Percentiles rank a stretch among this genome's conserved stretches.
phyloP scores from a whole-genome alignment of 768 basidiomycete species.

The Coprinopsis strossmayeri region DNA sequence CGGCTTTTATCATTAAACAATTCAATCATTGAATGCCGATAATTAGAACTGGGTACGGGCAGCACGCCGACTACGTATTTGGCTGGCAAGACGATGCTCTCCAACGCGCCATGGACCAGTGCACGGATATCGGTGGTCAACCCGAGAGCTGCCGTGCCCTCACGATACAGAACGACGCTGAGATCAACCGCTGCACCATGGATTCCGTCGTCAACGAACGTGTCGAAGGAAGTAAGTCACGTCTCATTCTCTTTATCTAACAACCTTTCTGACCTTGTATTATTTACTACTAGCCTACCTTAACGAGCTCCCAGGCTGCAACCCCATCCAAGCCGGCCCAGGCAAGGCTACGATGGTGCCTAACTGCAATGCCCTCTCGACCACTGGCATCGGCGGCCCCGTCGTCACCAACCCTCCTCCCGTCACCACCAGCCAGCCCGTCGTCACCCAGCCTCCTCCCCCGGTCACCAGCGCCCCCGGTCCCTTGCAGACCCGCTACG shows the following conservation, averaged over 20 bases:
- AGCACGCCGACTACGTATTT: conserved; percentile 9
- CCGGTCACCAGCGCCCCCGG: background rate
- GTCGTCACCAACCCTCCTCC: background rate
- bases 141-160: conserved; percentile 2
- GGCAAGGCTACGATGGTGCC: conserved; percentile 1
- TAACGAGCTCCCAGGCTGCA: too few species aligned
- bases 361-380: background rate
- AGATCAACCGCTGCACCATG: conserved; percentile 5
- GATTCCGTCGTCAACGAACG: too few species aligned
- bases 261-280: too few species aligned
- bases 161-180: conserved; percentile 3
- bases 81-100: conserved; percentile 11
- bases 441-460: background rate
- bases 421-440: background rate
- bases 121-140: background rate
- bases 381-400: background rate
- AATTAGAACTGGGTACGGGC: conserved; percentile 5
- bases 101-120: conserved; percentile 9
- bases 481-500: background rate
- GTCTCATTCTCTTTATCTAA: too few species aligned
- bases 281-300: too few species aligned
- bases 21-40: too few species aligned
- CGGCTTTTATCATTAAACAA: too few species aligned
- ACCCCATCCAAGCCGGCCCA: too few species aligned
- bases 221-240: too few species aligned